Percentiles rank a stretch among this genome's conserved stretches.
These are phyloP conservation scores for Fusarium siculi DNA, from an alignment of 2,329 filamentous ascomycete species.

Conservation along the genomic window DNA sequence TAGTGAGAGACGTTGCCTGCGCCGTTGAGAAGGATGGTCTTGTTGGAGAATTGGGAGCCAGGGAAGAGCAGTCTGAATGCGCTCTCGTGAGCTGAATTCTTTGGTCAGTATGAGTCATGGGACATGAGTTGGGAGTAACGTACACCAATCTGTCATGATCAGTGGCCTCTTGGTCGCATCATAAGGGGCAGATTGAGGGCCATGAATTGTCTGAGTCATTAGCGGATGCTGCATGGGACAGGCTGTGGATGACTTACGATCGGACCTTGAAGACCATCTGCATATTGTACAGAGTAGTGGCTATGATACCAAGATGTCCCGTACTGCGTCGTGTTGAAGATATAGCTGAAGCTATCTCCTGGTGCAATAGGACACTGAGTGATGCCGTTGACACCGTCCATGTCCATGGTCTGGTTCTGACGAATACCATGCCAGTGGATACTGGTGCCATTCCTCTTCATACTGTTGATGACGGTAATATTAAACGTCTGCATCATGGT, in stretches of 20 bases:
- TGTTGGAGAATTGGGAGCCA: conserved; percentile 2
- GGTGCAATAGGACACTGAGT: conserved; percentile 40
- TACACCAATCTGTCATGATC: conserved; percentile 37
- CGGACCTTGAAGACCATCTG: conserved; percentile 34
- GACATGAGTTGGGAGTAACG: not conserved
- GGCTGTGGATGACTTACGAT: not conserved
- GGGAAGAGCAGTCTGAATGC: conserved; percentile 23
- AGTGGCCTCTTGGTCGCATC: conserved; percentile 28
- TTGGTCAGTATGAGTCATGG: not conserved
- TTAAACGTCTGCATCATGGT: not conserved
- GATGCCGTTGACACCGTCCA: conserved; percentile 41
- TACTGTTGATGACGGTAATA: conserved; percentile 30
- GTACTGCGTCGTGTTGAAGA: conserved; percentile 34
- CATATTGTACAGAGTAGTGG: conserved; percentile 39
- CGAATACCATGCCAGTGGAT: conserved; percentile 41
- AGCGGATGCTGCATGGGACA: rapidly evolving
- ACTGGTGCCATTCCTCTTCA: conserved; percentile 32
- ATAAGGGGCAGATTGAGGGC: conserved; percentile 30
- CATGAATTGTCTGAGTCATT: conserved; percentile 28
- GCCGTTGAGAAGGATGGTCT: conserved; percentile 37
- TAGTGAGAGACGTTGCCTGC: conserved; percentile 28
- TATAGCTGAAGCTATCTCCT: conserved; percentile 27
- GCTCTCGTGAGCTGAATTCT: conserved; percentile 16
- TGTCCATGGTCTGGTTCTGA: conserved; percentile 32
- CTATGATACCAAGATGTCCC: conserved; percentile 42